Conservation (phyloP, 1,284 basidiomycete species). For the Takashimella tepidaria region DNA sequence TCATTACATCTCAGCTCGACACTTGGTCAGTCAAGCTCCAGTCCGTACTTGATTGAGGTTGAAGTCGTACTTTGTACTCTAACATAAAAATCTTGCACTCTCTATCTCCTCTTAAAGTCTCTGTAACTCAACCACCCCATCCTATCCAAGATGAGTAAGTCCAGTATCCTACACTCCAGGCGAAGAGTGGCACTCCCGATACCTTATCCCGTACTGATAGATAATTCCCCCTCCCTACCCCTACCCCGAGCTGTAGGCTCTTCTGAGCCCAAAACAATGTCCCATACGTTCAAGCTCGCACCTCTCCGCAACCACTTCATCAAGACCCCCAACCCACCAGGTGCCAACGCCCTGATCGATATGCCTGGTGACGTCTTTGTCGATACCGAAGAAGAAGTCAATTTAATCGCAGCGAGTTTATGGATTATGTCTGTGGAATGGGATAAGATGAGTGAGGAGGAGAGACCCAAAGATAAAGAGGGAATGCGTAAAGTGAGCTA, state of each 20-base stretch:
- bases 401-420: slow-evolving; percentile 26
- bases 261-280: slow-evolving; percentile 20
- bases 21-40: no score
- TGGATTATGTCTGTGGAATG: slow-evolving; percentile 28
- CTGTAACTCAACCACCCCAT: background rate
- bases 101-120: no score
- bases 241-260: no score
- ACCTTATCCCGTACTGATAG: no score
- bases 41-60: no score
- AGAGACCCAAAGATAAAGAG: slow-evolving; percentile 23
- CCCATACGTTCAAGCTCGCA: slow-evolving; percentile 25
- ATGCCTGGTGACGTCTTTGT: slow-evolving; percentile 27
- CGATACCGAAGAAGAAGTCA: slow-evolving; percentile 36
- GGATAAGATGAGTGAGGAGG: slow-evolving; percentile 21
- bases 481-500: slow-evolving; percentile 26
- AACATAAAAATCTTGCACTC: no score
- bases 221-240: background rate
- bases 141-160: background rate
- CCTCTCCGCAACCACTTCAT: slow-evolving; percentile 21
- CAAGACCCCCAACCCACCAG: slow-evolving; percentile 27
- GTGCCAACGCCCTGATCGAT: slow-evolving; percentile 26
- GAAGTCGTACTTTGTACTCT: no score
- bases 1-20: no score
- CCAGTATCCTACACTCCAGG: no score
- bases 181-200: no score